Evolutionary conservation across 805 yeast species (phyloP).

Genomic region (Cyberlindnera mrakii): DNA sequence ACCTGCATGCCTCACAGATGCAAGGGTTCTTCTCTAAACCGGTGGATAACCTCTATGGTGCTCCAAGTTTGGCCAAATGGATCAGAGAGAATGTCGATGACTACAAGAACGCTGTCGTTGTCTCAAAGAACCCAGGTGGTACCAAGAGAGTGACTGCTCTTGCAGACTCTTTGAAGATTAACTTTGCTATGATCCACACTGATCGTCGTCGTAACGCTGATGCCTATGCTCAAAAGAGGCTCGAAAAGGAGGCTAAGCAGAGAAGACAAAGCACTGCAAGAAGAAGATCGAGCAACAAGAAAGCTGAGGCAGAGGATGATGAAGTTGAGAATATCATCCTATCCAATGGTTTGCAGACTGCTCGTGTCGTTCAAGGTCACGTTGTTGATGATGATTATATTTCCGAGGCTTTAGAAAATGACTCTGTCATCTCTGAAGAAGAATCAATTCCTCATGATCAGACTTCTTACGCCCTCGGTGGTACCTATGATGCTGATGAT

Average conservation of each 20-base stretch:
- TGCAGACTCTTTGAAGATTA: slow-evolving; percentile 93
- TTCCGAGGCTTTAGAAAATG: slow-evolving; percentile 26
- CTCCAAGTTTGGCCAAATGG: slow-evolving; percentile 95
- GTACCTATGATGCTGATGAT: slow-evolving; percentile 72
- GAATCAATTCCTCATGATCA: slow-evolving; percentile 22
- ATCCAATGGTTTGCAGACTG: slow-evolving; percentile 84
- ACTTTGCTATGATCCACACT: slow-evolving; percentile 98
- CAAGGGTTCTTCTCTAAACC: slow-evolving; percentile 98
- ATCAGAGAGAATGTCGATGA: slow-evolving; percentile 84
- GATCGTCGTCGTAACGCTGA: slow-evolving; percentile 90
- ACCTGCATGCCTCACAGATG: slow-evolving; percentile 94
- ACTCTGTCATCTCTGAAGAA: slow-evolving; percentile 26
- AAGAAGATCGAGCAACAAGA: slow-evolving; percentile 35
- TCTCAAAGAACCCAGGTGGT: slow-evolving; percentile 99
- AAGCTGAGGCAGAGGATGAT: slow-evolving; percentile 41
- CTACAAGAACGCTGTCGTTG: slow-evolving; percentile 86
- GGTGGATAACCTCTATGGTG: slow-evolving; percentile 93
- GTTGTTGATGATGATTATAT: slow-evolving; percentile 84
- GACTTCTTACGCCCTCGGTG: slow-evolving; percentile 62
- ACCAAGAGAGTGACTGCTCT: slow-evolving; percentile 95
- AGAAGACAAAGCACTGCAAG: slow-evolving; percentile 44
- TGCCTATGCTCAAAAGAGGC: slow-evolving; percentile 33
- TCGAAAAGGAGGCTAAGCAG: slow-evolving; percentile 27
- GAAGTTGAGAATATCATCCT: slow-evolving; percentile 64
- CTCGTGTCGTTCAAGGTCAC: slow-evolving; percentile 93